phyloP scores from a whole-genome alignment of 2,329 filamentous ascomycete genomes.

The Lecanosticta acicola region DNA sequence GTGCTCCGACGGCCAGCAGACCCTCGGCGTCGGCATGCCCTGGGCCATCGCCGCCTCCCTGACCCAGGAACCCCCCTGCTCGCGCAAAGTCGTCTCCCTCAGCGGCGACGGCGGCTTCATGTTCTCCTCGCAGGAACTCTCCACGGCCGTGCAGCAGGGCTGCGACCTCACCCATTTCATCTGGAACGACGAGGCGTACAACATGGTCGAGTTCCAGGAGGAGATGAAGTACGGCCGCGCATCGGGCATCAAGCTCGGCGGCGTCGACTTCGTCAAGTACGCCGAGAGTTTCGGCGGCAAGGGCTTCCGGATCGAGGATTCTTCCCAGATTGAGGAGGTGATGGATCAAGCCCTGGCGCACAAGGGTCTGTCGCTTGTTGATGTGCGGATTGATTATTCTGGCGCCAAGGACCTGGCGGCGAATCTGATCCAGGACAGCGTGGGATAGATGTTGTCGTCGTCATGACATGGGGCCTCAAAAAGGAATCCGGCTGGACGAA shows the following conservation, averaged over 20 bases:
- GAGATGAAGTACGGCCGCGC: constrained; percentile 46
- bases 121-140: constrained; percentile 45
- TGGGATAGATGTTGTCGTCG: constrained; percentile 20
- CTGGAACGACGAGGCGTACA: constrained; percentile 48
- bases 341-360: constrained; percentile 42
- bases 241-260: constrained; percentile 41
- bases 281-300: constrained; percentile 45
- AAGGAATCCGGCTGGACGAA: too few species aligned
- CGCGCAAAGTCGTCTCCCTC: constrained; percentile 42
- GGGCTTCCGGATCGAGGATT: constrained; percentile 39
- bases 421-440: constrained; percentile 35
- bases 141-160: constrained; percentile 43
- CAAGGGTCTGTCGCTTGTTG: constrained; percentile 43
- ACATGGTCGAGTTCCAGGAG: constrained; percentile 50
- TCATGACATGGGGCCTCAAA: too few species aligned
- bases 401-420: constrained; percentile 39
- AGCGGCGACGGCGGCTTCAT: constrained; percentile 48
- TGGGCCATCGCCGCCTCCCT: constrained; percentile 47
- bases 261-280: constrained; percentile 46
- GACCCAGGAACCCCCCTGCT: constrained; percentile 39
- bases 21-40: constrained; percentile 44
- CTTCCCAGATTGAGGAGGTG: constrained; percentile 39
- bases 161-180: constrained; percentile 49
- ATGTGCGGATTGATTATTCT: constrained; percentile 45
- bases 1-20: constrained; percentile 47